Base-by-base conservation (phyloP, 208 protist species). In the Wallacemonas sp. region DNA sequence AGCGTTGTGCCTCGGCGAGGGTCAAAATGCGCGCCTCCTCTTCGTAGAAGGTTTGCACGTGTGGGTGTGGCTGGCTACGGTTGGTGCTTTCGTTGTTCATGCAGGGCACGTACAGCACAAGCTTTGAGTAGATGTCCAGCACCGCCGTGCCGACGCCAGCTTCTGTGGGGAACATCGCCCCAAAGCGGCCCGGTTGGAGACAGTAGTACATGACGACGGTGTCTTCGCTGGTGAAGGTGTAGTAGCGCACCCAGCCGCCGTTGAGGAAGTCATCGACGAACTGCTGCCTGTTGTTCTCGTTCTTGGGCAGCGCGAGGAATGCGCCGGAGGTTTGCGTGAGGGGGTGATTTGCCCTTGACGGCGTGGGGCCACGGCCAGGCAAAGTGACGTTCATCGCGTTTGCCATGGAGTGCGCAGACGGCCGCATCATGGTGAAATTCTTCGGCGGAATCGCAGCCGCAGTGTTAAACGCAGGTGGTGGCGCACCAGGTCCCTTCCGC, bases 31-130 rank as follows among this genome's bases (percentile, higher is more conserved):
- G 75, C 19, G 81, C 81, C 67, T 95, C 90, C 44, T 95, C 90
- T 44, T 93, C 83, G 65, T 90, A 95, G 64, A 90, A 95, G 12
- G 87, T 95, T 60, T 91, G 83, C 29, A 95, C 90, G 69, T 95
- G 84, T 29, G 90, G 87, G 62, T 95, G 90, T 8, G 87, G 85
- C 63, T 95, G 83, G 44, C 54, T 91, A n/a, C 90, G 79, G 46
- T 82, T 89, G 14, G 82, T 87, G 55, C 78, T 90, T 66, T 95
- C 87, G 60, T 90, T 93, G 72, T 85, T 90, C 80, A 93, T 88
- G 65, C 80, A 83, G 5, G 86, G 86, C 38, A 95, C 90, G 74
- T 95, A 92, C 44, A 95, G 64, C 11, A 95, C 83, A 17, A 93
- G 57, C 60, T 88, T 87, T 11, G 85, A 87, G 83, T 91, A 74